Base-by-base conservation (phyloP, 768 basidiomycete genomes). In the Hericium rajendrae region DNA sequence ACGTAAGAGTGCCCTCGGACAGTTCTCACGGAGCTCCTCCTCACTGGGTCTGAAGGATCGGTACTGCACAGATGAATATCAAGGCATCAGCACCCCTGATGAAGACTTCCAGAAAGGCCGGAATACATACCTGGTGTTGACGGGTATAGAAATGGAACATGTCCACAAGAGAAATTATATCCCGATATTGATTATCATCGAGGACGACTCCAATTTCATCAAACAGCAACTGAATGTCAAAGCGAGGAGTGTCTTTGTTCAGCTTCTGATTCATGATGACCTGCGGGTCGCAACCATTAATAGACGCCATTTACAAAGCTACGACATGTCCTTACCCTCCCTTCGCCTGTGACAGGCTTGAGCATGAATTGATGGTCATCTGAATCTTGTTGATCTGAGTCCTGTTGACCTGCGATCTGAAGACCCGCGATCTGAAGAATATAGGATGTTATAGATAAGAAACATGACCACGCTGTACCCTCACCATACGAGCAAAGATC, bases 131-230 rank as follows among this genome's bases (percentile, higher is more conserved):
- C 77, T 89, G 87, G 60, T 82, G 83, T 64, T 85, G 85, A 54
- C 97, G 83, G 49, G 86, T 79, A 70, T 95, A 97, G 59, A 97
- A 86, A 69, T 98, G 95, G 71, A 95, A 97, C 81, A 97, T 93
- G 69, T 98, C 94, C 59, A 94, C 77, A 48, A 98, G 79, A 20
- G 91, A 94, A 57, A 98, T 91, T 22, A 81, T 83, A 69, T 98
- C 93, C 54, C 91, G 82, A 68, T 97, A 99, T 71, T 99, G 97
- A 62, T 94, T 82, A 60, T 92, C 85, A 68, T 99, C 95, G 51
- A 99, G 74, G 20, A 87, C 80, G 56, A 98, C 83, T 8, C 88
- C 94, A 53, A 99, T 94, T 70, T 97, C 91, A 62, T 97, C 85
- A 68, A 98, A 97, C 16, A 86, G 73, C 37, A 98, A 76, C 63